Base-by-base conservation (phyloP, 208 protist species). In the Trypanosoma congolense region DNA sequence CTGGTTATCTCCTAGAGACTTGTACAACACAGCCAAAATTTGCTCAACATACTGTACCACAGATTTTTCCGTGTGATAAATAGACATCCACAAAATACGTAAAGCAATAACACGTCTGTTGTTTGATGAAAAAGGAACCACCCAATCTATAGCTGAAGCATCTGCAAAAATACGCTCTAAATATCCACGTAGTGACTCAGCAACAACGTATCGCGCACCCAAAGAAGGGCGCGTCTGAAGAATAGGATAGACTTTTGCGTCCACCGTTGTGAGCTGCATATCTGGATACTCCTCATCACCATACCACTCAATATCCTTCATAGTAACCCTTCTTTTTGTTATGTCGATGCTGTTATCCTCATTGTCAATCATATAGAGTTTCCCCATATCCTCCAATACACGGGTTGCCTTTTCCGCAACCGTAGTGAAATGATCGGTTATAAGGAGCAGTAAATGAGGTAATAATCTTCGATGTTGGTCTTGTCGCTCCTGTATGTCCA, bases 231-330 rank as follows among this genome's bases (percentile, higher is more conserved):
- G 73, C 2, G 16, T 24, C n/a, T 52, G 14, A n/a, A 95, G 58
- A 40, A 90, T 35, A 48, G 62, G 52, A 55, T 75, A 77, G 10
- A 59, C 22, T 18, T 62, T 42, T 51, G 22, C 29, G 38, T 64
- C 51, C 40, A 76, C 41, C 18, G 56, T 70, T 6, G 30, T 22
- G 4, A 81, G 51, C 0, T 28, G 58, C 80, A 95, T 89, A 54
- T 80, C 56, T 9, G 84, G 82, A 56, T 95, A 92, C 38, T 89
- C 83, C 43, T 93, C 89, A 60, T 95, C 89, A 16, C 68, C 89
- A 69, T 95, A 95, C 89, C 89, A 95, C 36, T 90, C 82, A 70
- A 95, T 91, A 64, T 95, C 89, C 50, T 93, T 95, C 75, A 93
- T 81, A 14, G 85, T 88, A 9, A 95, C 56, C 16, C 80, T 81